A percentile compares a stretch with the other conserved stretches of the same genome.
Evolutionary conservation across 768 basidiomycete genomes (phyloP).

Genomic region (Mycena amicta): DNA sequence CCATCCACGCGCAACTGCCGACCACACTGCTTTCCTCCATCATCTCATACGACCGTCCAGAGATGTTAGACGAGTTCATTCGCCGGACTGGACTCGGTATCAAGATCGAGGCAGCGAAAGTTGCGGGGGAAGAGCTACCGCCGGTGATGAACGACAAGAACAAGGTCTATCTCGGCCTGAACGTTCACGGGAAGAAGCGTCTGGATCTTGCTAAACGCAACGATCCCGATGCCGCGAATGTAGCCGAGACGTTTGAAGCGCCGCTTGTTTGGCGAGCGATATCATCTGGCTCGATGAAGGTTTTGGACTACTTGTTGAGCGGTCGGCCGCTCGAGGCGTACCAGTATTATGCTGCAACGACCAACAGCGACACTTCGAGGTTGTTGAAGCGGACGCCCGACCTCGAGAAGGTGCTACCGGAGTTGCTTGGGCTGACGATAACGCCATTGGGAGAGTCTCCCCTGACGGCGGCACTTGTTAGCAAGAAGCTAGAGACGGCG

Average conservation of each 20-base stretch:
- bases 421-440: conserved; percentile 54
- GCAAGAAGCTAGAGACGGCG: conserved; percentile 39
- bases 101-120: conserved; percentile 31
- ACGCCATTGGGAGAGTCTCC: conserved; percentile 55
- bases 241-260: conserved; percentile 9
- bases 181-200: conserved; percentile 66
- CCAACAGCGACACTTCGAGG: conserved; percentile 45
- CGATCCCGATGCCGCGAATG: conserved; percentile 45
- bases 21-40: conserved; percentile 29
- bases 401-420: conserved; percentile 44
- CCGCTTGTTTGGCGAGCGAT: conserved; percentile 52
- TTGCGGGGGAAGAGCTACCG: conserved; percentile 28
- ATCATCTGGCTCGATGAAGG: conserved; percentile 27
- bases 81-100: conserved; percentile 51
- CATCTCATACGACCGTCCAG: conserved; percentile 43
- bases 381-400: conserved; percentile 41
- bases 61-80: conserved; percentile 60
- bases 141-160: conserved; percentile 38
- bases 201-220: conserved; percentile 52
- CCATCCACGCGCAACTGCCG: conserved; percentile 31
- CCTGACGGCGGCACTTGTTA: conserved; percentile 46
- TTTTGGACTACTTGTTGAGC: conserved; percentile 52
- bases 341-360: conserved; percentile 46
- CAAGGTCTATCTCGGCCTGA: conserved; percentile 58
- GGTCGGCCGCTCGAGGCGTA: conserved; percentile 53